Evolutionary conservation across 306 rosid genomes (phyloP), one percentile per base, ranked within the genome.

Genomic region (Bauhinia variegata): DNA sequence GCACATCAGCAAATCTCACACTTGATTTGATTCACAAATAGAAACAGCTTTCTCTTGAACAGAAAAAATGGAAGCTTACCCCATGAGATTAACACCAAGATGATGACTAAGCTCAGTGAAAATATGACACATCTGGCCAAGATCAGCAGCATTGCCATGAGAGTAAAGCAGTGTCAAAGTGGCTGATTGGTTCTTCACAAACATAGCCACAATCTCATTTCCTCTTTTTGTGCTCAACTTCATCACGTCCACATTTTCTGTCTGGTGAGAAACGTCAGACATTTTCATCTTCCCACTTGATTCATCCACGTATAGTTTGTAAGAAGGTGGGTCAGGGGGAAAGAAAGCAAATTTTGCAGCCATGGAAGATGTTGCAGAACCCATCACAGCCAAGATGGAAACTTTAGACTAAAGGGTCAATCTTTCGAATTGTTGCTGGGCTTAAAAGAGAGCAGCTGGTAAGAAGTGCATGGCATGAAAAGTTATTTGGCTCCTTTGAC

Each of bases 141-240:
- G 72, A 82, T 84, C 93, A 63, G 93, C 79, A 69, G 93, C 93
- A 78, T 87, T 87, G 67, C 93, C 93, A 70, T 87, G 93, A 43
- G 93, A 87, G 68, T 82, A 84, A 33, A 87, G 84, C 69, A 87
- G 2, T 0, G 93, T 87, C 49, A 84, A 60, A 60, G 93, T 75
- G 15, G 93, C 89, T 3, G 81, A 75, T 0, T 78, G 80, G 62
- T 84, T 84, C 73, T 78, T 87, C 44, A 87, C 84, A 37, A 54
- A 84, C 83, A 84, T 72, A 1, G 76, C 84, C 63, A 84, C 89
- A 42, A 87, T 82, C 65, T 78, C 85, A 31, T 82, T 87, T 74
- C 93, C 88, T 72, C 31, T 87, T 61, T 76, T 87, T 34, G 93
- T 87, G 46, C 12, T 58, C 47, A 84, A 38, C 68, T 68, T 82